phyloP scores from a whole-genome alignment of 345 rosid genomes.

The Ailanthus altissimus region DNA sequence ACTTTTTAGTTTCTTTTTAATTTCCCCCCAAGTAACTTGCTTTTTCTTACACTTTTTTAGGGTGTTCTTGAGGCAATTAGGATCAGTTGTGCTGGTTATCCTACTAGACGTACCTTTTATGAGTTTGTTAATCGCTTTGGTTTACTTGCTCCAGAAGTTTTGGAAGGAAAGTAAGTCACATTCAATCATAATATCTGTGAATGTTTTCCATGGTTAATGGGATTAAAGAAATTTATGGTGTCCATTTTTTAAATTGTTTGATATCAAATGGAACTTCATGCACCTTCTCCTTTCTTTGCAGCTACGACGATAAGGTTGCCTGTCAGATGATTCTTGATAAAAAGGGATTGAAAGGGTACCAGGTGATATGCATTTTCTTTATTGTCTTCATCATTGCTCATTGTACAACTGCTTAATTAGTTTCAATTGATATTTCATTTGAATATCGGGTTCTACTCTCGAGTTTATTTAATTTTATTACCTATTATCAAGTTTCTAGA shows the following conservation, averaged over 20 bases:
- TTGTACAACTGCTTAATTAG: conserved; percentile 12
- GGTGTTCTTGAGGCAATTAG: conserved; percentile 97
- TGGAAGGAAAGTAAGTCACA: conserved; percentile 80
- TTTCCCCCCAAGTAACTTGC: neutral
- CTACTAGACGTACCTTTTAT: conserved; percentile 90
- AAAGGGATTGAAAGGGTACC: conserved; percentile 88
- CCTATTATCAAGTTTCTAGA: neutral
- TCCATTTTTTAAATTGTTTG: conserved; percentile 17
- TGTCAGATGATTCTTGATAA: conserved; percentile 90
- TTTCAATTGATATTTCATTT: conserved; percentile 4
- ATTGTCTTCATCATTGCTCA: conserved; percentile 2
- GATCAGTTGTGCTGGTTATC: conserved; percentile 99
- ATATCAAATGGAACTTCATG: conserved; percentile 21
- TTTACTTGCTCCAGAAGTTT: conserved; percentile 89
- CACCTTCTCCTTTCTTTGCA: conserved; percentile 35
- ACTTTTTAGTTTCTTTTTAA: neutral
- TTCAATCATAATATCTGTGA: conserved; percentile 6
- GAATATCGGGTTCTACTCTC: neutral
- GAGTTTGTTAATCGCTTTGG: conserved; percentile 96
- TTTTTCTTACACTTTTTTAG: conserved; percentile 27
- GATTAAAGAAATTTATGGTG: conserved; percentile 9
- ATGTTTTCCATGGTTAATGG: neutral
- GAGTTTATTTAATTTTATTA: neutral
- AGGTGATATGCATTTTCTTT: conserved; percentile 51
- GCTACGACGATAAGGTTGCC: conserved; percentile 82